A percentile compares a stretch with the other conserved stretches of the same genome.
These are phyloP conservation scores for Lolium rigidum DNA, from an alignment of 176 grass and related monocot genomes.

Conservation along the genomic window DNA sequence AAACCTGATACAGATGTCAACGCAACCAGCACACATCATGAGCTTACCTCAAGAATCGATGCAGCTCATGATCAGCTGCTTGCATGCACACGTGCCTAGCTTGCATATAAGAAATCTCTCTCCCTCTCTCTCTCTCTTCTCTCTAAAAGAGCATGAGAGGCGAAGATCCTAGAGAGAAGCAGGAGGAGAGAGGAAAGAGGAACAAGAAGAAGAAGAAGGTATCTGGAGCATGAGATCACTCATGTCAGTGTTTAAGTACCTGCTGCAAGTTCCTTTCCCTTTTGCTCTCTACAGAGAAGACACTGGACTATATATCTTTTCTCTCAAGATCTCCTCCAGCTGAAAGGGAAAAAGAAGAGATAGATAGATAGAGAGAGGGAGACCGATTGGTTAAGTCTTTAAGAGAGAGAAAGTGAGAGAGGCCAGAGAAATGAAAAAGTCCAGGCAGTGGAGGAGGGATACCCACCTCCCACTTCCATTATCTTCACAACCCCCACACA, in stretches of 20 bases:
- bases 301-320: constrained; percentile 53
- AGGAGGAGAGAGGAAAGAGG: constrained; percentile 42
- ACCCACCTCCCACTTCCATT: constrained; percentile 85
- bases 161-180: constrained; percentile 62
- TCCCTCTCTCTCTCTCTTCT: constrained; percentile 34
- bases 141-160: constrained; percentile 36
- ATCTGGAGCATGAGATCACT: constrained; percentile 68
- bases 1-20: constrained; percentile 61
- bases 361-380: constrained; percentile 23
- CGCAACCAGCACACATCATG: constrained; percentile 53
- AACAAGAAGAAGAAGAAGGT: constrained; percentile 41
- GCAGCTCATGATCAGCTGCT: constrained; percentile 53
- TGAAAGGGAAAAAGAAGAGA: constrained; percentile 84
- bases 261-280: constrained; percentile 75
- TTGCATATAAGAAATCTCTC: constrained; percentile 57
- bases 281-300: constrained; percentile 67
- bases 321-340: constrained; percentile 49
- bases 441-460: constrained; percentile 66
- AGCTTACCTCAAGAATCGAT: constrained; percentile 68
- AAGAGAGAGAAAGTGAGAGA: constrained; percentile 52
- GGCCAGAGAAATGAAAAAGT: constrained; percentile 38
- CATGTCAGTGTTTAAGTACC: constrained; percentile 75
- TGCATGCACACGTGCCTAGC: constrained; percentile 56
- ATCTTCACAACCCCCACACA: constrained; percentile 59
- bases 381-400: constrained; percentile 58